Percentiles rank a stretch among this genome's conserved stretches.
Evolutionary conservation across 1,139 yeast species (phyloP).

Genomic region (Kodamaea anthophila): DNA sequence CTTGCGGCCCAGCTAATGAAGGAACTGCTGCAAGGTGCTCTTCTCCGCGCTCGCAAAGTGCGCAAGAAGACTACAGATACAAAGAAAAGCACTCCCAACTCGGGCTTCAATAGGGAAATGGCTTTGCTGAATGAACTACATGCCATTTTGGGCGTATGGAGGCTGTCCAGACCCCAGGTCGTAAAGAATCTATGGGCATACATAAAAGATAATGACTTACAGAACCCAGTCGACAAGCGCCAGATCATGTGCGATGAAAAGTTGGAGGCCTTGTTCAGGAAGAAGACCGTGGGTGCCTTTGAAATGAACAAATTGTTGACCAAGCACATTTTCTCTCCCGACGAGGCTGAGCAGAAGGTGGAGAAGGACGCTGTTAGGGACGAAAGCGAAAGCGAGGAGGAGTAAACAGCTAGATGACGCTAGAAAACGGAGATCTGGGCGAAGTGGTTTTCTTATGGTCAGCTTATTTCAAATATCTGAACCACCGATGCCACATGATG

Average conservation of each 20-base stretch:
- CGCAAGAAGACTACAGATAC: slow-evolving; percentile 6
- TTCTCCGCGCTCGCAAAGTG: slow-evolving; percentile 14
- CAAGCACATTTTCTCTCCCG: slow-evolving; percentile 46
- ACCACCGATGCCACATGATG: too few species aligned
- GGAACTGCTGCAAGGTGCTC: slow-evolving; percentile 20
- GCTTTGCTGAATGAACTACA: slow-evolving; percentile 47
- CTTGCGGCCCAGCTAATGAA: slow-evolving; percentile 45
- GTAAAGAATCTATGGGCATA: slow-evolving; percentile 72
- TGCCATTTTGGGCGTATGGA: slow-evolving; percentile 33
- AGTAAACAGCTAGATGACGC: slow-evolving; percentile 8
- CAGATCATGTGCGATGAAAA: slow-evolving; percentile 65
- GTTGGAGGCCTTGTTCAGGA: slow-evolving; percentile 53
- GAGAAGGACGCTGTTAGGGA: slow-evolving; percentile 2
- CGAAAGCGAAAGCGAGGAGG: slow-evolving; percentile 8
- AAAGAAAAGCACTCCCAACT: slow-evolving; percentile 14
- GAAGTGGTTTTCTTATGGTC: too few species aligned
- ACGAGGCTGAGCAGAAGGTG: slow-evolving; percentile 17
- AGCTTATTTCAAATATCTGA: too few species aligned
- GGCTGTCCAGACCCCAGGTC: slow-evolving; percentile 60
- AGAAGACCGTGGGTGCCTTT: slow-evolving; percentile 55
- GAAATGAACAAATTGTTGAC: slow-evolving; percentile 58
- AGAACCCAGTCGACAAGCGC: slow-evolving; percentile 63
- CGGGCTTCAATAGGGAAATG: slow-evolving; percentile 34
- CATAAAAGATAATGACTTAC: slow-evolving; percentile 58
- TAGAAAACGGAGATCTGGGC: too few species aligned